phyloP scores from a whole-genome alignment of 495 filamentous ascomycete species.

The Daldinia grandis region DNA sequence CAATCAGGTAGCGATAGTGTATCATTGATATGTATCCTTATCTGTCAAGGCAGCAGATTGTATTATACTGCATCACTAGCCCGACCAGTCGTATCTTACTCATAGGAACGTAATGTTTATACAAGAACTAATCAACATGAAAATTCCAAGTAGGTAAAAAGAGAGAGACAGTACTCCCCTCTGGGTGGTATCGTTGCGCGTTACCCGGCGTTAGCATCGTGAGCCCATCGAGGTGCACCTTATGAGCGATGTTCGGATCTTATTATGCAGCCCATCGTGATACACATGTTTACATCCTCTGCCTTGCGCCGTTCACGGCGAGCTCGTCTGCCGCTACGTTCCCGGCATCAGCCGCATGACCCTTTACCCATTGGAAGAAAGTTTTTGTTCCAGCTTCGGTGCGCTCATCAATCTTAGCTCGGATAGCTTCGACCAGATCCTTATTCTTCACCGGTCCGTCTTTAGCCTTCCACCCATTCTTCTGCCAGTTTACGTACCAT shows the following conservation, averaged over 20 bases:
- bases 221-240: slow-evolving; percentile 18
- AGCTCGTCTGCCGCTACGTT: slow-evolving; percentile 84
- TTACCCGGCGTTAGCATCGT: slow-evolving; percentile 20
- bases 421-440: slow-evolving; percentile 79
- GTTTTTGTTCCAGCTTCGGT: slow-evolving; percentile 67
- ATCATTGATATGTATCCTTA: slow-evolving; percentile 4
- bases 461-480: slow-evolving; percentile 79
- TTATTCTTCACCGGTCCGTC: slow-evolving; percentile 82
- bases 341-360: slow-evolving; percentile 71
- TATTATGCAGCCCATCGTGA: slow-evolving; percentile 5
- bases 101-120: slow-evolving; percentile 2
- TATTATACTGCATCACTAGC: not conserved
- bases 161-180: slow-evolving; percentile 11
- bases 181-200: slow-evolving; percentile 33
- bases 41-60: not conserved
- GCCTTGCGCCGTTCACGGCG: slow-evolving; percentile 67
- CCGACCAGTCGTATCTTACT: not conserved
- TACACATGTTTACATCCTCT: slow-evolving; percentile 9
- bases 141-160: not conserved
- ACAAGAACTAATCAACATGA: slow-evolving; percentile 1
- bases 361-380: slow-evolving; percentile 87
- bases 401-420: slow-evolving; percentile 75
- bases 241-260: not conserved
- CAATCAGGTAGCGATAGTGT: slow-evolving; percentile 3
- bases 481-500: slow-evolving; percentile 83